These are phyloP conservation scores for Eucalyptus curtisii DNA, from an alignment of 345 rosid species.

Conservation along the genomic window DNA sequence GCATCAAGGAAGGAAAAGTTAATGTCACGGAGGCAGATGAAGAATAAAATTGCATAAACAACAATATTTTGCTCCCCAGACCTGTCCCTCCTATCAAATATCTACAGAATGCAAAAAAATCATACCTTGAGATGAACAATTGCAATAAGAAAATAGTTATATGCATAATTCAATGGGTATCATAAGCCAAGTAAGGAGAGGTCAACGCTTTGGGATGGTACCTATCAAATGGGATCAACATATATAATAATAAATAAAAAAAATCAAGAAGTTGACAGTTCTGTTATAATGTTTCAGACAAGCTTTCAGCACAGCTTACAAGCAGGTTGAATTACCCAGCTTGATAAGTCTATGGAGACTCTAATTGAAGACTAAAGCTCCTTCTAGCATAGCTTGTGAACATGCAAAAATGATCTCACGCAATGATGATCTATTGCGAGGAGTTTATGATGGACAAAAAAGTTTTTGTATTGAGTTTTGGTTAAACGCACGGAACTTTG, in stretches of 20 bases:
- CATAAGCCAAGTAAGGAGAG: neutral
- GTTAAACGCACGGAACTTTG: neutral
- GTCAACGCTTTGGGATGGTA: neutral
- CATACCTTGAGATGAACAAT: neutral
- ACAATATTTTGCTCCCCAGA: neutral
- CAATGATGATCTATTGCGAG: neutral
- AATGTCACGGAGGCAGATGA: neutral
- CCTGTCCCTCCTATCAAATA: neutral
- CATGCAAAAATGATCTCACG: neutral
- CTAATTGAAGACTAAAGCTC: neutral
- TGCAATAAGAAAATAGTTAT: neutral
- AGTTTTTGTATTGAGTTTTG: neutral
- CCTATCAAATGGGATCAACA: neutral
- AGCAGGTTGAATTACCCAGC: neutral
- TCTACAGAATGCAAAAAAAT: neutral
- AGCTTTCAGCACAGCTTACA: neutral
- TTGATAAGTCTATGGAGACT: neutral
- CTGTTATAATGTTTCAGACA: neutral
- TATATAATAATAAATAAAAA: neutral
- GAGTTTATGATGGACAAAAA: neutral
- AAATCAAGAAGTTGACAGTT: neutral
- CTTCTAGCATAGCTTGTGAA: neutral
- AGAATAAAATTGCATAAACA: neutral
- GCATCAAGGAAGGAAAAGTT: neutral
- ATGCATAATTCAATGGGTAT: neutral